Conservation (phyloP, 2,329 filamentous ascomycete genomes). For the Dothideomycetes sp. region DNA sequence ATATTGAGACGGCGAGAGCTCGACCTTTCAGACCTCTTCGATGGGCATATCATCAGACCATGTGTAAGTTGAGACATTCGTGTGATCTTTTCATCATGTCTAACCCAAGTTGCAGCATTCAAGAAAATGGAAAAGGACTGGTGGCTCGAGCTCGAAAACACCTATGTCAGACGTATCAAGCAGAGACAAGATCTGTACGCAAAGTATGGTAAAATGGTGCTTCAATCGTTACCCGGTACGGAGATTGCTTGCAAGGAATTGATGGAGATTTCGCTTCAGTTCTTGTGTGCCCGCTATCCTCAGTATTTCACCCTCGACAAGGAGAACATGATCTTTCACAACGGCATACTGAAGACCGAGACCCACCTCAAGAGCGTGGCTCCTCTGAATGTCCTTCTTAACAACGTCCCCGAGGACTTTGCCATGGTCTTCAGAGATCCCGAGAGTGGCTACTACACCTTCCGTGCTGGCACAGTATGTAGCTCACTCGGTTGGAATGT, state of each 20-base stretch:
- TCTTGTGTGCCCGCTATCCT: slow-evolving; percentile 67
- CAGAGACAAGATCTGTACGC: slow-evolving; percentile 57
- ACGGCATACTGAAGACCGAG: slow-evolving; percentile 53
- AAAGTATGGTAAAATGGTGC: slow-evolving; percentile 51
- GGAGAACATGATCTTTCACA: slow-evolving; percentile 50
- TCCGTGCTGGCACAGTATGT: slow-evolving; percentile 68
- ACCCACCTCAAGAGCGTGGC: slow-evolving; percentile 50
- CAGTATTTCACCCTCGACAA: slow-evolving; percentile 54
- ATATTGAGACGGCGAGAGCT: slow-evolving; percentile 56
- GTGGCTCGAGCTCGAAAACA: slow-evolving; percentile 80
- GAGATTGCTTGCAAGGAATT: slow-evolving; percentile 74
- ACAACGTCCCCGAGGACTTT: slow-evolving; percentile 79
- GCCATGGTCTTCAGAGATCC: slow-evolving; percentile 64
- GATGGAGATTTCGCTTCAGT: slow-evolving; percentile 78
- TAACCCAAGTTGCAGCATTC: slow-evolving; percentile 42
- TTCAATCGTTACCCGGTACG: slow-evolving; percentile 60
- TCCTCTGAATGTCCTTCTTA: slow-evolving; percentile 59
- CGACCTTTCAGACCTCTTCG: slow-evolving; percentile 72
- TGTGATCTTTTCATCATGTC: not conserved
- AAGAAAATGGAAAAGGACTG: slow-evolving; percentile 70
- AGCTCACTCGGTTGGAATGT: slow-evolving; percentile 74
- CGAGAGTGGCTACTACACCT: slow-evolving; percentile 58
- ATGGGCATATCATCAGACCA: slow-evolving; percentile 82
- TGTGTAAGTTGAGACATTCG: slow-evolving; percentile 54
- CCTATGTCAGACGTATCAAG: slow-evolving; percentile 55